phyloP scores from a whole-genome alignment of 495 filamentous ascomycete genomes.

The Penicillium bialowiezense region DNA sequence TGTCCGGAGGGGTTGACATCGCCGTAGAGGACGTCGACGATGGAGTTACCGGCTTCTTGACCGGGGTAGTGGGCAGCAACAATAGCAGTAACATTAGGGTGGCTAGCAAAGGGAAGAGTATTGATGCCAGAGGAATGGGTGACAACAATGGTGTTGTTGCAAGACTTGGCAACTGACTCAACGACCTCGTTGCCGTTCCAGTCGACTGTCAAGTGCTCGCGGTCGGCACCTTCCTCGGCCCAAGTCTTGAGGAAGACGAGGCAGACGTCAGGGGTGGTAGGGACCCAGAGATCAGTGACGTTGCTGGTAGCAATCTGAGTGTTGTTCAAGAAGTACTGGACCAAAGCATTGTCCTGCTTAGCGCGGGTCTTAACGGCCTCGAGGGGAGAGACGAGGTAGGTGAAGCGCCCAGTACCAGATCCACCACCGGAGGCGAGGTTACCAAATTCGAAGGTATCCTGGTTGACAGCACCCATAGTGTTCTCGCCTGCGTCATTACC shows the following conservation, averaged over 20 bases:
- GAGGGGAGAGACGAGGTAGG: constrained; percentile 53
- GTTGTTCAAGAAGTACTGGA: constrained; percentile 41
- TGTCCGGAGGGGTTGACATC: constrained; percentile 57
- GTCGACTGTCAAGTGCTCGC: constrained; percentile 42
- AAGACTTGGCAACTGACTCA: constrained; percentile 50
- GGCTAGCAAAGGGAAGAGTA: constrained; percentile 56
- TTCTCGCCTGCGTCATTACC: constrained; percentile 61
- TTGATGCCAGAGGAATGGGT: constrained; percentile 60
- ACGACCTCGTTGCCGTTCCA: constrained; percentile 55
- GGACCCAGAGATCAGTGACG: constrained; percentile 33
- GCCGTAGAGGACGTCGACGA: constrained; percentile 60
- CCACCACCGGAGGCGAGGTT: constrained; percentile 58
- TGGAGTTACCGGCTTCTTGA: constrained; percentile 54
- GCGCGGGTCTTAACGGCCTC: constrained; percentile 58
- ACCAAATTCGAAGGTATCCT: constrained; percentile 50
- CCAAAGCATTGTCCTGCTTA: constrained; percentile 44
- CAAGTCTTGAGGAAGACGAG: constrained; percentile 58
- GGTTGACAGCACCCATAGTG: constrained; percentile 41
- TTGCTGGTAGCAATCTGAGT: constrained; percentile 29
- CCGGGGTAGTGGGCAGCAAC: constrained; percentile 58
- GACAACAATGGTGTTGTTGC: constrained; percentile 61
- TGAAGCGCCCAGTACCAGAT: constrained; percentile 53
- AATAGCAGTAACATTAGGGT: constrained; percentile 63
- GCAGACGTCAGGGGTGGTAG: constrained; percentile 53
- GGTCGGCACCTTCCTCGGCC: constrained; percentile 56